Percentiles rank a stretch among this genome's conserved stretches.
Evolutionary conservation across 140 eudicot genomes (phyloP).

Genomic region (Bidens hawaiensis): DNA sequence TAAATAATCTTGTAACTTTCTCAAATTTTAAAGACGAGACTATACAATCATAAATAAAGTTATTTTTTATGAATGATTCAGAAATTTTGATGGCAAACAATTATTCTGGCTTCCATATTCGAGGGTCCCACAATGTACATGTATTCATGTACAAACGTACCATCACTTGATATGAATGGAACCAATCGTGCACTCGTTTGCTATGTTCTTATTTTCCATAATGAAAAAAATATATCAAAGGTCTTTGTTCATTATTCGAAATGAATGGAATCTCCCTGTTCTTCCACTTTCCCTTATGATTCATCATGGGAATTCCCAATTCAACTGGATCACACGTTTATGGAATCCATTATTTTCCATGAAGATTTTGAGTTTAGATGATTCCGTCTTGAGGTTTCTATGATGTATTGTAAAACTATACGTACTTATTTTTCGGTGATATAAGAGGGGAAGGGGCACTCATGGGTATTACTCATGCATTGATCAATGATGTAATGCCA

Average conservation of each 20-base stretch:
- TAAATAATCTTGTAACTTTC: background rate
- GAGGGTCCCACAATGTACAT: background rate
- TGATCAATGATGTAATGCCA: too few species aligned
- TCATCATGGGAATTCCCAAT: background rate
- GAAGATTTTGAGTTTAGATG: background rate
- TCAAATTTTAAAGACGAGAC: background rate
- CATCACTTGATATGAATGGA: background rate
- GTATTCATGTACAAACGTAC: background rate
- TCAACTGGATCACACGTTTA: background rate
- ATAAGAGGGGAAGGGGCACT: too few species aligned
- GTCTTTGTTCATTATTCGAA: background rate
- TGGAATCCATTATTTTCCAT: background rate
- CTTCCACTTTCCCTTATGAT: background rate
- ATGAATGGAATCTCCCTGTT: background rate
- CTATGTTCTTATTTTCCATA: background rate
- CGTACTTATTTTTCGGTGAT: too few species aligned
- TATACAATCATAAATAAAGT: too few species aligned
- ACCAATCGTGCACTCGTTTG: background rate
- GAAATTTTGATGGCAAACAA: background rate
- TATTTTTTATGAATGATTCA: background rate
- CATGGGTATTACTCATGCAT: too few species aligned
- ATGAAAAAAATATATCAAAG: background rate
- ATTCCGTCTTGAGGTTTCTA: background rate
- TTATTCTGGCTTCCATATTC: background rate
- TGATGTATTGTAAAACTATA: too few species aligned